Evolutionary conservation across 306 rosid species (phyloP), one percentile per base, ranked within the genome.

Genomic region (Myrica gale): DNA sequence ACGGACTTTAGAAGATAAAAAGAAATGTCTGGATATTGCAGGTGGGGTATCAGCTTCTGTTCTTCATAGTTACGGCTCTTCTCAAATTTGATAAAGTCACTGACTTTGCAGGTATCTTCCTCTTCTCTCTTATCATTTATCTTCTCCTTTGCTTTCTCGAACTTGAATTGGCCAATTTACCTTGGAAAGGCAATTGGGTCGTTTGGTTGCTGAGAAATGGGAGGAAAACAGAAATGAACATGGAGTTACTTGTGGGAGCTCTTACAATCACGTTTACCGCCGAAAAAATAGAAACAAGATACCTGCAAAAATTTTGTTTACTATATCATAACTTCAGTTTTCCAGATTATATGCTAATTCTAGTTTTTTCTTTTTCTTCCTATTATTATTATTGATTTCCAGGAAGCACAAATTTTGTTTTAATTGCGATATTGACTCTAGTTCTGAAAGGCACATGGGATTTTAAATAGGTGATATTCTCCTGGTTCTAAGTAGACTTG

Each of bases 31-130:
- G 52, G 11, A n/a, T 82, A 78, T 1, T 74, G 63, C 90, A 96
- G 99, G 76, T 90, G 78, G 92, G 78, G 2, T 96, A 96, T 79
- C 99, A 92, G 76, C 68, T 82, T 12, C 39, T 89, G 65, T 96
- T 96, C 84, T 96, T 96, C 79, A 68, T 92, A 54, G 37, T 92
- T 88, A 96, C 99, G 50, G 99, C 99, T 68, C 91, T 96, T 69
- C 91, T 96, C 82, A 90, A 86, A 83, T 90, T 96, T 73, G 99
- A 96, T 58, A 96, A 92, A 82, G 84, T 96, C 85, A 96, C 99
- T 76, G 99, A 96, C 87, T 96, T 92, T 72, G 99, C 99, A 0
- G 99, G 99, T 95, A 88, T n/a, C n/a, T n/a, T n/a, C n/a, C n/a
- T n/a, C n/a, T n/a, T n/a, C n/a, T n/a, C n/a, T n/a, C n/a, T n/a